phyloP scores from a whole-genome alignment of 2,329 filamentous ascomycete species.

The Domatiomyces catenatus region DNA sequence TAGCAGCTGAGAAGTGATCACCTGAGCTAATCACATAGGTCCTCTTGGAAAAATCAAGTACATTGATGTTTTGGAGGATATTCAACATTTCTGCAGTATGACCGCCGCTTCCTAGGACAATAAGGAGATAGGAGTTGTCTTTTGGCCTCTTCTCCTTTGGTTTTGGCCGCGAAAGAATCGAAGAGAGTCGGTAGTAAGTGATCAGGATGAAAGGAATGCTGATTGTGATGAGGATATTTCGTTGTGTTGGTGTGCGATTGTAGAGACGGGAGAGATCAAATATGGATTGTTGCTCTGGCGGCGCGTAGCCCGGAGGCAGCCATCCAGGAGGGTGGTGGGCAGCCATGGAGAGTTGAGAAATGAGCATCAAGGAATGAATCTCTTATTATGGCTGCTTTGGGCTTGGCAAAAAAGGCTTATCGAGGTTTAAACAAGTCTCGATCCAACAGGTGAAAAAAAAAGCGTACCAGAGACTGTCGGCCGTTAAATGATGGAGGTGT shows the following conservation, averaged over 20 bases:
- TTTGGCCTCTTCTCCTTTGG: constrained; percentile 4
- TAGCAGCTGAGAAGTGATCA: constrained; percentile 54
- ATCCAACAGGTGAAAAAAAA: no score
- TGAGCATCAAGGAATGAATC: neutral
- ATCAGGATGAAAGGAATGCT: constrained; percentile 6
- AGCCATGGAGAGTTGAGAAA: neutral
- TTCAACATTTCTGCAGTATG: constrained; percentile 91
- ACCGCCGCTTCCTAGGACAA: constrained; percentile 82
- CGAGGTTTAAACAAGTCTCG: no score
- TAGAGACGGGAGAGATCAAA: neutral
- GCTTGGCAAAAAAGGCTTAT: neutral
- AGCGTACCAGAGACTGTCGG: no score
- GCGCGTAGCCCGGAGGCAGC: neutral
- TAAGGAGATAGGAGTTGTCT: constrained; percentile 42
- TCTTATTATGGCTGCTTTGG: neutral
- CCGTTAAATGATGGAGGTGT: no score
- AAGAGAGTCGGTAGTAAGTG: constrained; percentile 8
- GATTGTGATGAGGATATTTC: constrained; percentile 2
- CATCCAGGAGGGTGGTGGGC: neutral
- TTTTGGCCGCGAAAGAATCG: constrained; percentile 4
- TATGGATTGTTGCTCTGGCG: neutral
- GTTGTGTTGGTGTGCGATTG: constrained; percentile 1
- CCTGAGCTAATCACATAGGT: constrained; percentile 70
- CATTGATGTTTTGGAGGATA: constrained; percentile 51
- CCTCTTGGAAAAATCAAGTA: constrained; percentile 42